Conservation (phyloP, 805 yeast genomes). For the Jamesozyma spencerorum region DNA sequence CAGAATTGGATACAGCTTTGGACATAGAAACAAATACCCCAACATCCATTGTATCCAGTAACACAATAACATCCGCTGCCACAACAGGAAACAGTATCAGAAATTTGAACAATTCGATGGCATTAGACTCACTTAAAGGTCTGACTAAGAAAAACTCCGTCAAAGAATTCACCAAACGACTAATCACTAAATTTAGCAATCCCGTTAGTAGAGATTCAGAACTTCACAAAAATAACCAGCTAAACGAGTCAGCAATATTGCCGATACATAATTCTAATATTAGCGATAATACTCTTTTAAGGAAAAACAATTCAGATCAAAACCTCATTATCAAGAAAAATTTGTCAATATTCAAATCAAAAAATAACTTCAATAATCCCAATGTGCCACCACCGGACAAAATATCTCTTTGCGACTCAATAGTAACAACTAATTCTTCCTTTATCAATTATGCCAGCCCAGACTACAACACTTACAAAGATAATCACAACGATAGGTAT, state of each 20-base stretch:
- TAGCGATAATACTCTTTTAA: neutral
- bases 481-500: neutral
- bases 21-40: neutral
- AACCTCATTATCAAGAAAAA: slow-evolving; percentile 9
- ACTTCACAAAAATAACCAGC: neutral
- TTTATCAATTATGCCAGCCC: neutral
- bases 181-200: slow-evolving; percentile 14
- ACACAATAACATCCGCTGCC: neutral
- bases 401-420: slow-evolving; percentile 8
- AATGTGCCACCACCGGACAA: slow-evolving; percentile 3
- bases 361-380: neutral
- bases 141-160: slow-evolving; percentile 16
- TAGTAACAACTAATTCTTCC: slow-evolving; percentile 10
- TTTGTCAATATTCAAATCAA: slow-evolving; percentile 5
- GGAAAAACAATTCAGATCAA: neutral
- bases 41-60: neutral
- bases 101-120: slow-evolving; percentile 14
- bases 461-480: neutral
- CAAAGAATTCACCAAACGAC: slow-evolving; percentile 18
- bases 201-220: neutral
- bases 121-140: slow-evolving; percentile 22
- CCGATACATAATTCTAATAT: neutral
- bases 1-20: neutral
- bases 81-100: neutral
- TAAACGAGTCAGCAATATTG: neutral